Evolutionary conservation across 805 yeast species (phyloP), one percentile per base, ranked within the genome.

Genomic region (Kuraishia piskuri): DNA sequence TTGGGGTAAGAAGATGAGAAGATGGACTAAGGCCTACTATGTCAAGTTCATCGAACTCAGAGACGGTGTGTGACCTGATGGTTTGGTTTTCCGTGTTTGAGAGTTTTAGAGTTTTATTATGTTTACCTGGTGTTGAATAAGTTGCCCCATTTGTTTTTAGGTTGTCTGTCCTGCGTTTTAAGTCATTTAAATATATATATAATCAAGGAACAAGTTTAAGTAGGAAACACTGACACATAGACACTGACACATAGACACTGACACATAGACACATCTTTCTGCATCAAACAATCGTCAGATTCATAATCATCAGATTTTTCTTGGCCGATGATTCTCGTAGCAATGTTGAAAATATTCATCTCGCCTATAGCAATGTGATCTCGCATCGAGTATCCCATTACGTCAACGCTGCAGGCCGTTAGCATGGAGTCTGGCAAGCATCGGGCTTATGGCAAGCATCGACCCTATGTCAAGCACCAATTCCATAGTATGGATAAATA

Each of bases 1-100:
- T 22, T 84, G 77, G 70, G 90, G 90, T 9, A 83, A 84, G 63
- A 58, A 63, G 17, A 78, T 82, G 65, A 72, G 90, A 60, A 70
- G 65, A 48, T 70, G 75, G 73, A 82, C 87, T 14, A 82, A 75
- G 64, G 65, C 69, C 19, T 68, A 73, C 65, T 83, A 83, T 61
- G 59, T 76, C 49, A 70, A 70, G 45, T 72, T 79, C 60, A 71
- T 83, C 46, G 78, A 78, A 58, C 63, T 74, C 45, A 72, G 80
- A 63, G 75, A 74, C 53, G 73, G 70, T 46, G 61, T 22, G 8
- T 47, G 22, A 22, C 4, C 22, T 12, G 10, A 10, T 6, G 12
- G 20, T 20, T 19, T 40, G 10, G 48, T 12, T 45, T 20, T 45
- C 12, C 25, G 23, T 19, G 49, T 22, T 22, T 47, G 25, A 12